Evolutionary conservation across 2,329 filamentous ascomycete species (phyloP), one percentile per base, ranked within the genome.

Genomic region (Colletotrichum gigasporum): DNA sequence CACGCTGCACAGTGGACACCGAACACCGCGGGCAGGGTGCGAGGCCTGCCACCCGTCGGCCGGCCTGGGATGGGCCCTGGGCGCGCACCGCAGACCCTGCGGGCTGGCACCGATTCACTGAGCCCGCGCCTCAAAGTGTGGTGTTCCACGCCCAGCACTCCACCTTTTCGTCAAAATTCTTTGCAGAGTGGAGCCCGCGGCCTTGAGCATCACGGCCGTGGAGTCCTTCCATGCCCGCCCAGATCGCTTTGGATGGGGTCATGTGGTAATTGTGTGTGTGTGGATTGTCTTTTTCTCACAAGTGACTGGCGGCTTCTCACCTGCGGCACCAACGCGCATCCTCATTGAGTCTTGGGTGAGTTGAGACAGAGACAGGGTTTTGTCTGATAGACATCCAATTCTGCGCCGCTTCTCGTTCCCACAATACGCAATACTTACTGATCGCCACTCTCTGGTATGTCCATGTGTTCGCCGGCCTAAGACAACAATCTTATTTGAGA

Each of bases 141-240:
- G n/a, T n/a, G n/a, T 37, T 34, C 26, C 30, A 16, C 47, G 20
- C 34, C 47, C 30, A n/a, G 10, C 22, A 51, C 61, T 55, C 62
- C 62, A 65, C 57, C 50, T 55, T 55, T 65, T 50, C 47, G 42
- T 65, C 62, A 65, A 65, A 65, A 65, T 55, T 65, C 62, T 65
- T 65, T 62, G 50, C 56, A 62, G 62, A 65, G 62, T 65, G 62
- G 62, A 41, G 47, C 16, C 34, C 12, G 28, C 35, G 35, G 35
- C 35, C n/a, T 20, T 47, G 35, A 22, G 37, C 50, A 65, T 65
- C 57, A 18, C 42, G 48, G 34, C 50, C 50, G 50, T 61, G 62
- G 62, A 65, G 62, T 62, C 62, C 48, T 30, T 28, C 42, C 42
- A 14, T 35, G 44, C 44, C 34, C 26, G 47, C 61, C 56, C 16